A percentile compares a stretch with the other conserved stretches of the same genome.
phyloP scores from a whole-genome alignment of 1,139 yeast species.

The Lizanozyma gosingica region DNA sequence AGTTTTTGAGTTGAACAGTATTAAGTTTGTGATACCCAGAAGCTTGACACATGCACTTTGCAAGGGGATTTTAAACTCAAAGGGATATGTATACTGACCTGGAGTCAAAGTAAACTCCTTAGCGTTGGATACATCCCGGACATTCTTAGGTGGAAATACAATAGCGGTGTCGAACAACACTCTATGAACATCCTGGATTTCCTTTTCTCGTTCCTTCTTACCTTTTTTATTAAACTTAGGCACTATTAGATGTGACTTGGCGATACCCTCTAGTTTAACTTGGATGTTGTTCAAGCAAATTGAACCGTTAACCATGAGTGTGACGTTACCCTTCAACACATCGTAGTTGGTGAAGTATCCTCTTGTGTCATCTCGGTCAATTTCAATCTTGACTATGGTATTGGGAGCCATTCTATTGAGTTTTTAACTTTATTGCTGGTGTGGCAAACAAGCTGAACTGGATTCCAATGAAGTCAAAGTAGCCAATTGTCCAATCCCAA shows the following conservation, averaged over 20 bases:
- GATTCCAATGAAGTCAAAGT: no score
- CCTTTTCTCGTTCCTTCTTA: conserved; percentile 13
- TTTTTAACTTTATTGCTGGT: no score
- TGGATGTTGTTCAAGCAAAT: conserved; percentile 42
- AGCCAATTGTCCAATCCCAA: no score
- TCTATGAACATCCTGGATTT: conserved; percentile 41
- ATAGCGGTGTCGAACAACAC: conserved; percentile 45
- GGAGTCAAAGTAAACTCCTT: conserved; percentile 53
- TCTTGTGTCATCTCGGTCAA: conserved; percentile 26
- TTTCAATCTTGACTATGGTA: conserved; percentile 21
- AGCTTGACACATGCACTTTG: conserved; percentile 38
- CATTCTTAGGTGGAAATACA: conserved; percentile 55
- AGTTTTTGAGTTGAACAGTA: conserved; percentile 24
- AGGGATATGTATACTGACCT: conserved; percentile 52
- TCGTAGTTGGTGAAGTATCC: conserved; percentile 48
- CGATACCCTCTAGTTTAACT: conserved; percentile 52
- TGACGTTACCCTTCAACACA: conserved; percentile 38
- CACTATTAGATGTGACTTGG: conserved; percentile 29
- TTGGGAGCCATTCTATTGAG: background rate
- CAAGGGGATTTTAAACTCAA: conserved; percentile 46
- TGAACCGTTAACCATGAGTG: conserved; percentile 35
- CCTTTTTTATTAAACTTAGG: conserved; percentile 9
- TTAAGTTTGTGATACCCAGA: conserved; percentile 32
- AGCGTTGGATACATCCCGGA: conserved; percentile 37
- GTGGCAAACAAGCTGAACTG: no score